These are phyloP conservation scores for Avena atlantica DNA, from an alignment of 176 grass and related monocot species.

Conservation along the genomic window DNA sequence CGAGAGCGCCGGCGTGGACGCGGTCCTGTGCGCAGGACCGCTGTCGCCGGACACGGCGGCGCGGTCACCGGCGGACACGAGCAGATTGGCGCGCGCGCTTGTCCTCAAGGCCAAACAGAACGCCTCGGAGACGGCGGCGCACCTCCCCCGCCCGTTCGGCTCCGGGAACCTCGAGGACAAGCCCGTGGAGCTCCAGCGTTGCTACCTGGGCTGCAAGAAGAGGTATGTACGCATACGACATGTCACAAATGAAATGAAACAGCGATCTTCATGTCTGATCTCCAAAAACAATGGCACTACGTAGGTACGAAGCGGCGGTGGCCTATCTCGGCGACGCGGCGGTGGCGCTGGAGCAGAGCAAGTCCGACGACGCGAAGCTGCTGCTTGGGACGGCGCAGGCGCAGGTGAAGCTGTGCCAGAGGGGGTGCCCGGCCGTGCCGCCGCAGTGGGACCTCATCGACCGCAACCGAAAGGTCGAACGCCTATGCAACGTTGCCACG, in stretches of 20 bases:
- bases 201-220: not conserved
- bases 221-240: not conserved
- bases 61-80: not conserved
- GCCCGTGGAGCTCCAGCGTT: not conserved
- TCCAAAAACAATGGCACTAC: no score
- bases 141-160: not conserved
- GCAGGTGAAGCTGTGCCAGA: conserved; percentile 15
- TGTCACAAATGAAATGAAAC: not conserved
- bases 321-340: not conserved
- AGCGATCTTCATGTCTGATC: not conserved
- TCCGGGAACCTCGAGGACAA: not conserved
- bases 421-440: not conserved
- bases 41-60: not conserved
- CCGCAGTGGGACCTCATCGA: not conserved
- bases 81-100: not conserved
- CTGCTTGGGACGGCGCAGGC: not conserved
- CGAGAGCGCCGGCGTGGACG: not conserved
- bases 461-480: not conserved
- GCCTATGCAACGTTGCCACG: not conserved
- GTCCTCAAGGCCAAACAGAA: not conserved
- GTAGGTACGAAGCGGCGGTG: conserved; percentile 12
- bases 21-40: not conserved
- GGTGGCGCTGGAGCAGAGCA: not conserved
- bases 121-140: not conserved
- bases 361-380: not conserved